Evolutionary conservation across 208 protist species (phyloP), one percentile per base, ranked within the genome.

Genomic region (Trichomonas vaginalis): DNA sequence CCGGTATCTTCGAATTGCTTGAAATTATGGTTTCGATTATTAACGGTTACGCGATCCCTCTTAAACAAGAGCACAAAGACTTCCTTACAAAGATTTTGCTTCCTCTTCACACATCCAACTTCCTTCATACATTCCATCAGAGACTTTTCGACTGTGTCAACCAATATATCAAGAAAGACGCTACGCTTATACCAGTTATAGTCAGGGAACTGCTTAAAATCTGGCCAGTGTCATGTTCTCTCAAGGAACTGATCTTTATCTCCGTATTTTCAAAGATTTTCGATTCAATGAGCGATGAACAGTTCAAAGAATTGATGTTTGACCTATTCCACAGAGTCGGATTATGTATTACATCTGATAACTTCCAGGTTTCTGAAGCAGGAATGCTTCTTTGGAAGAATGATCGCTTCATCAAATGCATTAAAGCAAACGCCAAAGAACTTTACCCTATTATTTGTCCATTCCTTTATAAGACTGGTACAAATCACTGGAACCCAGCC

Each of bases 11-110:
- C 37, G 92, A 95, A 80, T 95, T 95, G 15, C 35, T 95, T 2
- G 92, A 95, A 79, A 95, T 95, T 45, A 80, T 95, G 92, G n/a
- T 45, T 49, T 80, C 49, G 9, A 95, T 95, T 27, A 95, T 95
- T 49, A 95, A 95, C 23, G 92, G 92, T 79, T 95, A 80, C 61
- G 92, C 92, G 23, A 39, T 95, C 32, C 92, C 92, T 45, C 37
- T 95, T 9, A 95, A 95, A 45, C 49, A 95, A 40, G 92, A 95
- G 35, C 92, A 95, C 35, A 95, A 80, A 27, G 39, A 70, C 14
- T 95, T 95, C 23, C 46, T 95, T 10, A 61, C 48, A 9, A 95
- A 79, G 14, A 95, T 95, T 21, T 47, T 95, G 3, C 42, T 95
- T 39, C 92, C 92, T n/a, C 27, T 95, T 17, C 49, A 95, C 42